Base-by-base conservation (phyloP, 2,329 filamentous ascomycete species). In the Atkinsonella hypoxylon region DNA sequence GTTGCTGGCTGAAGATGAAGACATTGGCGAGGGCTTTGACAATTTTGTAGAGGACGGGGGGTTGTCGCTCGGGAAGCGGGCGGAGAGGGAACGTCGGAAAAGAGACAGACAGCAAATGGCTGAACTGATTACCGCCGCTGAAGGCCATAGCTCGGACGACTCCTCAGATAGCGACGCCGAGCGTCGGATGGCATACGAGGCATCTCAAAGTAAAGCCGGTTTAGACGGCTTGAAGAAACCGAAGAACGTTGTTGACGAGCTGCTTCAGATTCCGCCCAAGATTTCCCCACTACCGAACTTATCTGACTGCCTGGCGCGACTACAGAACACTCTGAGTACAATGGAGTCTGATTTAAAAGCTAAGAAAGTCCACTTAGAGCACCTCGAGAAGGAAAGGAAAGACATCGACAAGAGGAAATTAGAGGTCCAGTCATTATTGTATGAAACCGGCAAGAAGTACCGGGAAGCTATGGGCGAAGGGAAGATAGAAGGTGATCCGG, bases 21-120 rank as follows among this genome's bases (percentile, higher is more conserved):
- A 97, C 61, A 77, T 96, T 0, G 87, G 87, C 38, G 93, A 97
- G 68, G 90, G 89, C 0, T 97, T 95, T 58, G 91, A 97, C 53
- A 85, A 91, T 50, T 95, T 87, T 59, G 87, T 93, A 9, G 87
- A 93, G 40, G 88, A 95, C 62, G 89, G 87, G 9, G 80, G 81
- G 8, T 79, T 96, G 10, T 79, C 87, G 1, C 73, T 96, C 0
- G 88, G 89, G 34, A 81, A 77, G 54, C 87, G 85, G 54, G 89
- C 89, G 0, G 87, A 93, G 66, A 80, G 78, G 18, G 87, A 89
- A 57, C 83, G 79, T 0, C 72, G 78, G 46, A 75, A 74, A 49
- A 77, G 76, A 43, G 79, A 87, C 31, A 80, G 87, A 31, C 78
- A 82, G 51, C 82, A 89, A 58, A 96, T 96, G 78, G 85, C 83